Conservation (phyloP, 2,329 filamentous ascomycete species). For the Helminthosporium solani region DNA sequence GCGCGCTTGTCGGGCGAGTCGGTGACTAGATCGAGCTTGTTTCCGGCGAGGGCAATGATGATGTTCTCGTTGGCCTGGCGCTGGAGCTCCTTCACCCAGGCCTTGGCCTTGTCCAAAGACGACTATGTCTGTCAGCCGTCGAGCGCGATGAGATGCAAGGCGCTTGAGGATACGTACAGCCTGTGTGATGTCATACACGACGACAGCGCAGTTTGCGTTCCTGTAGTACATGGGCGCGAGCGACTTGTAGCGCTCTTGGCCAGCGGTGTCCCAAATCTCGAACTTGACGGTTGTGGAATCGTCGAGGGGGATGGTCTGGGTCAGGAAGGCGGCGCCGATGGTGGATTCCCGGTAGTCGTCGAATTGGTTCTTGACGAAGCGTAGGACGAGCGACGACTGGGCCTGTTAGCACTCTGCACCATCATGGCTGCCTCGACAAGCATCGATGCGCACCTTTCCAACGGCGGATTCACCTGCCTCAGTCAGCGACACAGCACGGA, state of each 20-base stretch:
- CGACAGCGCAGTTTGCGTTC: slow-evolving; percentile 98
- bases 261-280: slow-evolving; percentile 91
- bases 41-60: slow-evolving; percentile 75
- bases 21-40: slow-evolving; percentile 72
- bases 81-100: slow-evolving; percentile 98
- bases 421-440: slow-evolving; percentile 28
- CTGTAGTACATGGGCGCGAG: slow-evolving; percentile 99
- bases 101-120: slow-evolving; percentile 97
- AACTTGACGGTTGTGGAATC: slow-evolving; percentile 99
- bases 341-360: slow-evolving; percentile 97
- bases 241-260: slow-evolving; percentile 98
- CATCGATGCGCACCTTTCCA: slow-evolving; percentile 72
- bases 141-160: too few relatives aligned
- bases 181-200: slow-evolving; percentile 99
- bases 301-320: slow-evolving; percentile 97
- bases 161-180: too few relatives aligned
- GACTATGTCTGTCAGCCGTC: slow-evolving; percentile 60
- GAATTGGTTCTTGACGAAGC: slow-evolving; percentile 99
- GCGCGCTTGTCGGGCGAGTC: slow-evolving; percentile 96
- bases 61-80: slow-evolving; percentile 99
- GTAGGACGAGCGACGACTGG: slow-evolving; percentile 93
- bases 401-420: slow-evolving; percentile 36
- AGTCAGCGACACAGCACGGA: slow-evolving; percentile 19
- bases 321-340: slow-evolving; percentile 97
- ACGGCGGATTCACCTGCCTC: slow-evolving; percentile 92